Conservation (phyloP, 805 yeast species). For the Starmerella tilneyi region DNA sequence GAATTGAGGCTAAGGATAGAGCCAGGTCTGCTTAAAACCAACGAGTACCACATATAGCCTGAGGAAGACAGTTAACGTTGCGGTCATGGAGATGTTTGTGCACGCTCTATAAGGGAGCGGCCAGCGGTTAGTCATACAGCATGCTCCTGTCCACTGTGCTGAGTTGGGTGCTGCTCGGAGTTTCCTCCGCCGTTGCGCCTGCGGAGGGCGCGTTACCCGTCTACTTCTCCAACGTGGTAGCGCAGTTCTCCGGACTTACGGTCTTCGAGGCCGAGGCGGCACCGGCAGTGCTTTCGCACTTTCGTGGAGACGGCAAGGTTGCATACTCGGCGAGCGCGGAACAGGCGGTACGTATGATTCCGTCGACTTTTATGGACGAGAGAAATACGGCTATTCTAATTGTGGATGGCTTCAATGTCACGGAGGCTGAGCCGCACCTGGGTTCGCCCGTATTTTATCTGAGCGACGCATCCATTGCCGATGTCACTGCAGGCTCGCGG, state of each 20-base stretch:
- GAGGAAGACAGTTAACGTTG: no score
- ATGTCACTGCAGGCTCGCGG: background rate
- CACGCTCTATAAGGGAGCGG: no score
- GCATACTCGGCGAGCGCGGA: constrained; percentile 7
- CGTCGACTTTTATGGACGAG: constrained; percentile 21
- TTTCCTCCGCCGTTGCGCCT: constrained; percentile 11
- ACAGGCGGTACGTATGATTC: constrained; percentile 16
- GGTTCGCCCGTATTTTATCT: constrained; percentile 20
- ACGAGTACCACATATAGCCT: no score
- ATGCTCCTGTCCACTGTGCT: constrained; percentile 7
- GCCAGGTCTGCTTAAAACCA: no score
- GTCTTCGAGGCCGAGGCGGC: constrained; percentile 13
- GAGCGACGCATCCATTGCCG: constrained; percentile 6
- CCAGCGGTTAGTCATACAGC: background rate
- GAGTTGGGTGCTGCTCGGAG: constrained; percentile 9
- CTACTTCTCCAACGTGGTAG: constrained; percentile 19
- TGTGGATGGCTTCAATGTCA: constrained; percentile 18
- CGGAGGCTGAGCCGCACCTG: constrained; percentile 13
- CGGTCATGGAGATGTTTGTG: no score
- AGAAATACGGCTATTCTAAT: constrained; percentile 20
- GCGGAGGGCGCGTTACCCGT: constrained; percentile 19
- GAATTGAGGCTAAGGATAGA: no score
- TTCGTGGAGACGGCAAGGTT: constrained; percentile 18
- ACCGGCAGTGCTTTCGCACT: constrained; percentile 21
- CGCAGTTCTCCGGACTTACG: constrained; percentile 8